Conservation (phyloP, 306 rosid genomes). For the Begonia fuchsioides region DNA sequence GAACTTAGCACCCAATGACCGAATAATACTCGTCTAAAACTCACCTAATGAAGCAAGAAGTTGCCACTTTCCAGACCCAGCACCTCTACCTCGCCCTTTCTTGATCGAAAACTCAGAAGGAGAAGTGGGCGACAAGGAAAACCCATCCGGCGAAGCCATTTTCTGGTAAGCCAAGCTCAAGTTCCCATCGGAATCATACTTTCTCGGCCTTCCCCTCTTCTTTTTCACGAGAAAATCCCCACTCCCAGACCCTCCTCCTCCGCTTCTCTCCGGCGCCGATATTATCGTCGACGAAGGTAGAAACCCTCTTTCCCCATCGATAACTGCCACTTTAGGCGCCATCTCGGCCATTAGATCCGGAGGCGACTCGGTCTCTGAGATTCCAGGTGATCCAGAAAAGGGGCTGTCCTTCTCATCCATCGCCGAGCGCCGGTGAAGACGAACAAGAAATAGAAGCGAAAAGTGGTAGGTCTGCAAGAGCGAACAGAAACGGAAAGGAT, state of each 20-base stretch:
- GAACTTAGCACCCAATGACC: background rate
- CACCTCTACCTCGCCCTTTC: conserved; percentile 44
- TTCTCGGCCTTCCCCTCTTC: conserved; percentile 83
- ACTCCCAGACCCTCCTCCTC: conserved; percentile 10
- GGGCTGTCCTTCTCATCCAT: conserved; percentile 45
- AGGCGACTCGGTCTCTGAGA: conserved; percentile 26
- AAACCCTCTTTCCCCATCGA: background rate
- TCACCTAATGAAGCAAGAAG: conserved; percentile 59
- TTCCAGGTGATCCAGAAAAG: conserved; percentile 22
- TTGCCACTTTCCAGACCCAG: conserved; percentile 44
- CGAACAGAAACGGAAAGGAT: background rate
- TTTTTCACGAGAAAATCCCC: conserved; percentile 46
- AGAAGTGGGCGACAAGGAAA: conserved; percentile 34
- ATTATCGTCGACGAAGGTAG: conserved; percentile 1
- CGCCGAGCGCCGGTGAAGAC: background rate
- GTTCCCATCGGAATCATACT: conserved; percentile 66
- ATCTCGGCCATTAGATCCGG: conserved; percentile 14
- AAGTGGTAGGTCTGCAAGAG: background rate
- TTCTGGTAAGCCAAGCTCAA: conserved; percentile 15
- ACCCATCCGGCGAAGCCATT: conserved; percentile 26
- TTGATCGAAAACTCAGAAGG: conserved; percentile 31
- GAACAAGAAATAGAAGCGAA: background rate
- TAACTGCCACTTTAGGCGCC: conserved; percentile 12
- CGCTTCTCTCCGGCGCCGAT: background rate
- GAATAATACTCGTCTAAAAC: background rate